Conservation (phyloP, 306 rosid genomes). For the Delonix regia region DNA sequence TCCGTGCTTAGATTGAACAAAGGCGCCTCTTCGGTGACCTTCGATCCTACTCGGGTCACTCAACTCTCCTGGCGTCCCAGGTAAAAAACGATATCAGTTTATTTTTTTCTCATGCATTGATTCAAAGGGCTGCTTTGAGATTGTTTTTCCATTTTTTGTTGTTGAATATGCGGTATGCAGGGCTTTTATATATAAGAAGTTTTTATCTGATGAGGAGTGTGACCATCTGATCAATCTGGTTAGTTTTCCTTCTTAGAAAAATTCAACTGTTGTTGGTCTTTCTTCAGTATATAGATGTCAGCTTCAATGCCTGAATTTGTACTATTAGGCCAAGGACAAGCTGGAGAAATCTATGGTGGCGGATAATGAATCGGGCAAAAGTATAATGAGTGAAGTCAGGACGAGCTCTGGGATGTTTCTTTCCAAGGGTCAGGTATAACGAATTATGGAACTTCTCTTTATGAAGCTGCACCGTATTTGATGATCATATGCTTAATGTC, state of each 20-base stretch:
- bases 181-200: slow-evolving; percentile 79
- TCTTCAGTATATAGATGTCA: neutral
- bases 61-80: slow-evolving; percentile 96
- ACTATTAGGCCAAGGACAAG: slow-evolving; percentile 76
- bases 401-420: slow-evolving; percentile 98
- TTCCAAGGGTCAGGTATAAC: slow-evolving; percentile 64
- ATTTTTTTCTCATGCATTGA: neutral
- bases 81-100: slow-evolving; percentile 46
- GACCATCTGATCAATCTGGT: slow-evolving; percentile 80
- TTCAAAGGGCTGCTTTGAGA: neutral
- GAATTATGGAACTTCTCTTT: slow-evolving; percentile 1
- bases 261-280: neutral
- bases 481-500: neutral
- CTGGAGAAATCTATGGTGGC: slow-evolving; percentile 92
- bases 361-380: slow-evolving; percentile 81
- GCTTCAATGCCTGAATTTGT: slow-evolving; percentile 31
- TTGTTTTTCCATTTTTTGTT: neutral
- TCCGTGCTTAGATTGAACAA: slow-evolving; percentile 56
- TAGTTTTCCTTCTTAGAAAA: no score
- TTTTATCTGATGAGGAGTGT: slow-evolving; percentile 78
- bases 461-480: neutral
- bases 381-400: slow-evolving; percentile 76
- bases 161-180: slow-evolving; percentile 51
- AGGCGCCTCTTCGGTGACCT: slow-evolving; percentile 47
- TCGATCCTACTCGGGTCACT: slow-evolving; percentile 81